phyloP scores from a whole-genome alignment of 768 basidiomycete species.

The Trichaptum fuscoviolaceum region DNA sequence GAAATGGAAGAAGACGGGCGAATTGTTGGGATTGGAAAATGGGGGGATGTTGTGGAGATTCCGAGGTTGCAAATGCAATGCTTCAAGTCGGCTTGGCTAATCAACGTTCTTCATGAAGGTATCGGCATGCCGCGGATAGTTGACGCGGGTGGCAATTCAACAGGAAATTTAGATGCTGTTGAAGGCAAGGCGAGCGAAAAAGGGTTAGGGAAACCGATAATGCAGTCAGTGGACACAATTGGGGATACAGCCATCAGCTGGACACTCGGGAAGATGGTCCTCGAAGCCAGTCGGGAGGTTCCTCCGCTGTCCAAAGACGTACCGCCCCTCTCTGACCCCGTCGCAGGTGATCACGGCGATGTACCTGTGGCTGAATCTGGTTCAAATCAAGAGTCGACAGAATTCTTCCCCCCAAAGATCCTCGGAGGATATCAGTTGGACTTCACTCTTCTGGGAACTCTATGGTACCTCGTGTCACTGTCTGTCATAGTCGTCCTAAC shows the following conservation, averaged over 20 bases:
- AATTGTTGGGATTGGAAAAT: constrained; percentile 58
- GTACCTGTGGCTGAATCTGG: constrained; percentile 49
- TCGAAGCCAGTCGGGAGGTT: constrained; percentile 91
- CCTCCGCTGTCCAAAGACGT: constrained; percentile 39
- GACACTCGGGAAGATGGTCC: constrained; percentile 98
- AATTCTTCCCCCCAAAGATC: constrained; percentile 50
- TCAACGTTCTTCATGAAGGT: constrained; percentile 93
- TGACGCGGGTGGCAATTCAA: constrained; percentile 76
- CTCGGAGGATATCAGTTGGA: constrained; percentile 62
- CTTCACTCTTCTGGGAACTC: constrained; percentile 61
- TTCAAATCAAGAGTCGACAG: constrained; percentile 62
- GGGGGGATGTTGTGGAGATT: constrained; percentile 73
- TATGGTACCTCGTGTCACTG: constrained; percentile 47
- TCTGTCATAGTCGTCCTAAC: constrained; percentile 37
- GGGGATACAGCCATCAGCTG: constrained; percentile 92
- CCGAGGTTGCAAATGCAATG: constrained; percentile 94
- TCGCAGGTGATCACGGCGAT: constrained; percentile 61
- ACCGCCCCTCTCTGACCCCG: constrained; percentile 66
- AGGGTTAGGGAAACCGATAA: constrained; percentile 75
- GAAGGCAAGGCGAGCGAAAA: constrained; percentile 74
- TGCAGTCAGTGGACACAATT: constrained; percentile 91
- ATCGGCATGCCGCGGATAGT: constrained; percentile 90
- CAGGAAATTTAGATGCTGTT: constrained; percentile 65
- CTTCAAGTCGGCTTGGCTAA: constrained; percentile 99
- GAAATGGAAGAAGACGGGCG: constrained; percentile 57